These are phyloP conservation scores for Apiotrichum domesticum DNA, from an alignment of 1,284 basidiomycete species.

Conservation along the genomic window DNA sequence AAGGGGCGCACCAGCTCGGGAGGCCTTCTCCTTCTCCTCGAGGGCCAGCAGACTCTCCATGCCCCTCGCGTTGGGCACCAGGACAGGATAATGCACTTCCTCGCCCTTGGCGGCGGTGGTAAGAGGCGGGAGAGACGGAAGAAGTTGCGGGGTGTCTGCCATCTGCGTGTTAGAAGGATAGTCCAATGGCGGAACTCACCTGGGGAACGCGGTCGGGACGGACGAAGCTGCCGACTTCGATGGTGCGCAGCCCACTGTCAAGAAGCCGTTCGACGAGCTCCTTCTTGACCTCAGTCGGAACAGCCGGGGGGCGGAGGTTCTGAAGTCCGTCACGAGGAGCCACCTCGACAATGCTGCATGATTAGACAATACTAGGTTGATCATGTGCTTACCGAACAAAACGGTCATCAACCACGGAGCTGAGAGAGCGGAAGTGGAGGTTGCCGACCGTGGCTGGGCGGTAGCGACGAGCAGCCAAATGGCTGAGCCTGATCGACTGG, in stretches of 20 bases:
- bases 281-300: slow-evolving; percentile 69
- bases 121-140: slow-evolving; percentile 23
- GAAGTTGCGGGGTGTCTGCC: slow-evolving; percentile 66
- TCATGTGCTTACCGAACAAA: slow-evolving; percentile 1
- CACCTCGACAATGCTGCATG: slow-evolving; percentile 71
- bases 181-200: slow-evolving; percentile 56
- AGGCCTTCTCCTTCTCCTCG: slow-evolving; percentile 22
- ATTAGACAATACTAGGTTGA: neutral
- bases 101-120: slow-evolving; percentile 42
- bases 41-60: slow-evolving; percentile 59
- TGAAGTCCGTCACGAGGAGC: slow-evolving; percentile 89
- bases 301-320: slow-evolving; percentile 68
- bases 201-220: slow-evolving; percentile 90
- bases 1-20: slow-evolving; percentile 22
- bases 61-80: slow-evolving; percentile 78
- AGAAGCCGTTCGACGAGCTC: slow-evolving; percentile 73
- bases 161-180: slow-evolving; percentile 54
- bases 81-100: slow-evolving; percentile 67
- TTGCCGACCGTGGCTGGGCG: neutral
- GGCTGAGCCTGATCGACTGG: neutral
- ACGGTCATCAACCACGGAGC: neutral
- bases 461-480: neutral
- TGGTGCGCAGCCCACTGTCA: slow-evolving; percentile 61
- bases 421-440: neutral
- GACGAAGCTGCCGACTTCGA: slow-evolving; percentile 90